Conservation (phyloP, 140 eudicot species). For the Ambrosia hybrid region DNA sequence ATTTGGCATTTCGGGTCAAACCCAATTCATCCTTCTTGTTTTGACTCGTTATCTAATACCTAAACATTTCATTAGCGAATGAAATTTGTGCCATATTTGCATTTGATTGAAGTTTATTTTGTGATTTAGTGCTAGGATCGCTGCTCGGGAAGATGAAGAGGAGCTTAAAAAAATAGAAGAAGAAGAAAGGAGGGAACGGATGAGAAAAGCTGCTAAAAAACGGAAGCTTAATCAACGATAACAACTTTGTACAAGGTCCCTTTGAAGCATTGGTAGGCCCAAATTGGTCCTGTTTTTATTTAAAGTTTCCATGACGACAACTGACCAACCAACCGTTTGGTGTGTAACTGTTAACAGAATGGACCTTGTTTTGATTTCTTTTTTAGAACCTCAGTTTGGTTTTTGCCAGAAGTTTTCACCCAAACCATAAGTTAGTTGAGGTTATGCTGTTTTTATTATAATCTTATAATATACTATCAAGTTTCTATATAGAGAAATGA, state of each 20-base stretch:
- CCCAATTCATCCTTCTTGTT: not conserved
- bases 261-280: slow-evolving; percentile 15
- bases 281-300: slow-evolving; percentile 29
- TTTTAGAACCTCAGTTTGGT: slow-evolving; percentile 5
- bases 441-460: slow-evolving; percentile 5
- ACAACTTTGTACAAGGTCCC: not conserved
- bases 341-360: slow-evolving; percentile 11
- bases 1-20: not conserved
- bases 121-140: slow-evolving; percentile 56
- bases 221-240: slow-evolving; percentile 50
- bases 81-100: not conserved
- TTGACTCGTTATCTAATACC: not conserved
- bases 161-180: slow-evolving; percentile 62
- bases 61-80: not conserved
- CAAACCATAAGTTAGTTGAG: slow-evolving; percentile 18
- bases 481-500: not conserved
- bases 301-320: not conserved
- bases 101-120: slow-evolving; percentile 13
- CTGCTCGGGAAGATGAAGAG: slow-evolving; percentile 71
- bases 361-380: slow-evolving; percentile 24
- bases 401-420: slow-evolving; percentile 4
- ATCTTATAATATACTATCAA: not conserved
- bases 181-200: slow-evolving; percentile 63
- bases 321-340: slow-evolving; percentile 7
- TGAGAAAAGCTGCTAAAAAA: slow-evolving; percentile 57